These are phyloP conservation scores for Davidsoniella australis DNA, from an alignment of 2,329 filamentous ascomycete genomes.

Conservation along the genomic window DNA sequence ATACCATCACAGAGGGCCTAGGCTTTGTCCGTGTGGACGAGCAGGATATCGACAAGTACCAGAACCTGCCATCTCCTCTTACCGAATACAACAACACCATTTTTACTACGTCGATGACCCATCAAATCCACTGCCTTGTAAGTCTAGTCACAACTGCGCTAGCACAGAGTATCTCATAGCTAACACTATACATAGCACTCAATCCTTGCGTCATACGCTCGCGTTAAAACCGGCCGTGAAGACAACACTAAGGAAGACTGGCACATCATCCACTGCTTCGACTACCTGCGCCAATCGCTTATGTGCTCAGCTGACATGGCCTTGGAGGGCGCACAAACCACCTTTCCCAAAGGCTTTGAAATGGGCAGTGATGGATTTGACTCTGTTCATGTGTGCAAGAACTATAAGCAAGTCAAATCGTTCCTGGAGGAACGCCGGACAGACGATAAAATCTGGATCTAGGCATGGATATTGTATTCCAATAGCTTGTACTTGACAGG, in stretches of 20 bases:
- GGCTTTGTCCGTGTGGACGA: constrained; percentile 24
- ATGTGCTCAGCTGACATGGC: constrained; percentile 30
- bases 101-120: constrained; percentile 27
- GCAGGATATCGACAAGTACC: constrained; percentile 17
- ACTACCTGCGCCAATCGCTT: constrained; percentile 30
- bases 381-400: constrained; percentile 25
- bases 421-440: constrained; percentile 21
- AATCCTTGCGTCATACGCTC: constrained; percentile 21
- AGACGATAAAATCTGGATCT: constrained; percentile 23
- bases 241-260: constrained; percentile 9
- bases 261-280: constrained; percentile 33
- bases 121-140: constrained; percentile 28
- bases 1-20: constrained; percentile 17
- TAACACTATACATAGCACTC: constrained; percentile 15
- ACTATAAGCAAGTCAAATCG: constrained; percentile 21
- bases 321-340: constrained; percentile 26
- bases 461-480: neutral
- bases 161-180: neutral
- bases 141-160: neutral
- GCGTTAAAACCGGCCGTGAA: constrained; percentile 12
- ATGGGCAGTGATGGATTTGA: constrained; percentile 27
- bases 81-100: constrained; percentile 20
- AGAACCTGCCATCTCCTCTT: constrained; percentile 23
- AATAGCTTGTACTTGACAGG: too few species aligned
- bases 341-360: constrained; percentile 20